Conservation (phyloP, 495 filamentous ascomycete species). For the Aspergillus indologenus region DNA sequence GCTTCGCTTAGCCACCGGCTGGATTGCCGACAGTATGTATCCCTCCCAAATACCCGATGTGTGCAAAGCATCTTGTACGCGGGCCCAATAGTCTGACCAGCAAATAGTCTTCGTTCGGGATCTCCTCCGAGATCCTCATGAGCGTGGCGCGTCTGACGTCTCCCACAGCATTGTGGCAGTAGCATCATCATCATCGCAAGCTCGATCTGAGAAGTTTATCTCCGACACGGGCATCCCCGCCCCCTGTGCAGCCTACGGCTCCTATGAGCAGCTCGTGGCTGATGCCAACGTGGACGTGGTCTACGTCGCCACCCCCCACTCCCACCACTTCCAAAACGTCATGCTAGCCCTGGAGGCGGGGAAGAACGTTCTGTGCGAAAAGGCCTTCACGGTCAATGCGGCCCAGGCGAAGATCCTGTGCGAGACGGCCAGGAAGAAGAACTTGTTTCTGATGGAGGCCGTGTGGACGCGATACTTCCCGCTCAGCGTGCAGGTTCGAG, state of each 20-base stretch:
- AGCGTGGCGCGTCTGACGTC: constrained; percentile 69
- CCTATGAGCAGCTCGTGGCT: constrained; percentile 73
- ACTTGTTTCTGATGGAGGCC: constrained; percentile 94
- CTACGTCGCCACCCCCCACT: constrained; percentile 93
- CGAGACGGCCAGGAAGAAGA: constrained; percentile 71
- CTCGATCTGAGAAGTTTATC: constrained; percentile 71
- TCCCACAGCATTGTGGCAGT: constrained; percentile 76
- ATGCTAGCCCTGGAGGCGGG: constrained; percentile 78
- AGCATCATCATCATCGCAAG: constrained; percentile 71
- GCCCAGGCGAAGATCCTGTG: constrained; percentile 72
- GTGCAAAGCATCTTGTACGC: neutral
- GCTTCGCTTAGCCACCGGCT: constrained; percentile 61
- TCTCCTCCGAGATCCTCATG: constrained; percentile 72
- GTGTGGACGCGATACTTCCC: constrained; percentile 96
- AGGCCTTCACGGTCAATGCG: constrained; percentile 88
- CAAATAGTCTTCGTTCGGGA: constrained; percentile 72
- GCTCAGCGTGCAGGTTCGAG: constrained; percentile 68
- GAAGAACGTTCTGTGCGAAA: constrained; percentile 91
- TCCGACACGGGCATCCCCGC: constrained; percentile 58
- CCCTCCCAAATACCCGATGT: neutral
- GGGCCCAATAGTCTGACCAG: constrained; percentile 1
- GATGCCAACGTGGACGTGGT: constrained; percentile 81
- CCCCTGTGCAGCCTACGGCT: constrained; percentile 71
- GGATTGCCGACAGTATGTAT: constrained; percentile 68
- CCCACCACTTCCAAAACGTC: constrained; percentile 90